phyloP scores from a whole-genome alignment of 331 rosid genomes.

The Acacia pycnantha region DNA sequence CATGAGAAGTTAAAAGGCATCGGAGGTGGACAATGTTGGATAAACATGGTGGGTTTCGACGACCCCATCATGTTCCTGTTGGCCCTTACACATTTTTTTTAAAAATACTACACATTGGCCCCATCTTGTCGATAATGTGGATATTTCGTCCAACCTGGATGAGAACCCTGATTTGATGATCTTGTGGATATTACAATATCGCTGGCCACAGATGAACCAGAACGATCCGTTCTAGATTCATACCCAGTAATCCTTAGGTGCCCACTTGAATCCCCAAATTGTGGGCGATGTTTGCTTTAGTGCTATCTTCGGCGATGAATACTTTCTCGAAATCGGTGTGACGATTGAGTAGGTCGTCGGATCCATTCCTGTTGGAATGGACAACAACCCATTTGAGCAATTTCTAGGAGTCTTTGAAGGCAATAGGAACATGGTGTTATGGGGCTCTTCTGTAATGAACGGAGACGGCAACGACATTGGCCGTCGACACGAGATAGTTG shows the following conservation, averaged over 20 bases:
- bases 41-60: no score
- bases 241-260: constrained; percentile 10
- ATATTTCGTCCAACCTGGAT: constrained; percentile 80
- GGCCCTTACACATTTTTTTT: no score
- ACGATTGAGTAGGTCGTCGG: constrained; percentile 28
- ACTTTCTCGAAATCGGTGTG: constrained; percentile 24
- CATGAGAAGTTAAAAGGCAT: no score
- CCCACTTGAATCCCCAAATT: constrained; percentile 32
- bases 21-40: no score
- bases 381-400: constrained; percentile 37
- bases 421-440: constrained; percentile 31
- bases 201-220: constrained; percentile 61
- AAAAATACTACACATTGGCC: no score
- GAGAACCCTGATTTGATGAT: constrained; percentile 85
- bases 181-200: constrained; percentile 75
- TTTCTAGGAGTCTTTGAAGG: constrained; percentile 38
- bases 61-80: no score
- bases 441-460: constrained; percentile 41
- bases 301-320: constrained; percentile 36
- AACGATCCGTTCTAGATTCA: constrained; percentile 34
- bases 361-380: constrained; percentile 30
- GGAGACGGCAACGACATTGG: constrained; percentile 32
- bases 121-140: constrained; percentile 82
- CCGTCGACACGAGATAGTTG: constrained; percentile 2
- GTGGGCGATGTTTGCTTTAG: constrained; percentile 36